Conservation (phyloP, 305 asterid species). For the Coffea humblotiana region DNA sequence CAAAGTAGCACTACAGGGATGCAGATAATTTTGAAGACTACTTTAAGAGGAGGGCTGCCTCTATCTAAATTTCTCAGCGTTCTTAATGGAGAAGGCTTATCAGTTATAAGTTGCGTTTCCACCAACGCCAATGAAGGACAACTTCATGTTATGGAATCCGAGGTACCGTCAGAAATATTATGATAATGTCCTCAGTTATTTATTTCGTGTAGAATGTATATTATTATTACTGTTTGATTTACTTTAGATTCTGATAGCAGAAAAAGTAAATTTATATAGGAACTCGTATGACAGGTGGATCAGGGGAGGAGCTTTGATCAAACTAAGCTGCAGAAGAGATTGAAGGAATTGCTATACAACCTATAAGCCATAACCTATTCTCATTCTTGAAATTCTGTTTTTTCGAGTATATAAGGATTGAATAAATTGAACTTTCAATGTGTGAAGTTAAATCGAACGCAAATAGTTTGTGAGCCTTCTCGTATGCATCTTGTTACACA, state of each 20-base stretch:
- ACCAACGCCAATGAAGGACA: slow-evolving; percentile 2
- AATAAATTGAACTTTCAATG: background rate
- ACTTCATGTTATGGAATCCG: slow-evolving; percentile 8
- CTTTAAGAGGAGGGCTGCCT: background rate
- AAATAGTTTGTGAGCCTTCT: background rate
- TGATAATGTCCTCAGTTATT: background rate
- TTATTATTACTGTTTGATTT: background rate
- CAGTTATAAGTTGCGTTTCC: slow-evolving; percentile 5
- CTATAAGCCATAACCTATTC: background rate
- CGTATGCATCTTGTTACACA: too few species aligned
- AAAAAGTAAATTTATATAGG: background rate
- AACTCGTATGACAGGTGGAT: background rate
- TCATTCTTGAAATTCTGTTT: background rate
- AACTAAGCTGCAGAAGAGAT: slow-evolving; percentile 15
- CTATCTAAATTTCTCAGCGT: slow-evolving; percentile 14
- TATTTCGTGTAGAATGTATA: background rate
- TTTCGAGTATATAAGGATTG: background rate
- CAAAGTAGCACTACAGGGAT: slow-evolving; percentile 6
- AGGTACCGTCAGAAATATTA: background rate
- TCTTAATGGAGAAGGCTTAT: slow-evolving; percentile 19
- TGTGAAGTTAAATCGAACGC: background rate
- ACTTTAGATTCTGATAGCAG: background rate
- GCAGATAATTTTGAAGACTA: slow-evolving; percentile 8
- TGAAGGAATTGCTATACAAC: background rate
- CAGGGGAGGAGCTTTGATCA: slow-evolving; percentile 10